Evolutionary conservation across 257 asterid species (phyloP).

Genomic region (Echites panduratus): DNA sequence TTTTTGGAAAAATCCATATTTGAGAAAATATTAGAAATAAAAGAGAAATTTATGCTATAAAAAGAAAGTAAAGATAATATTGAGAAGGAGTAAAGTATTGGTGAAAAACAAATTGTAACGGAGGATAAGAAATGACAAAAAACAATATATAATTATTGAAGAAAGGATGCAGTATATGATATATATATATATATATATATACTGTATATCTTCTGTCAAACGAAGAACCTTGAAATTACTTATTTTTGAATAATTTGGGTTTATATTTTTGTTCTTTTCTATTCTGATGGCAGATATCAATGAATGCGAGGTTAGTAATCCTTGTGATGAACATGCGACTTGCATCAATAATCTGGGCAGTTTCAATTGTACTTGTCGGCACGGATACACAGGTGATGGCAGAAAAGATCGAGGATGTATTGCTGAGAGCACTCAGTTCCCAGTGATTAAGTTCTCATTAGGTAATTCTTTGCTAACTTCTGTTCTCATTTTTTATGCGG

Average conservation of each 20-base stretch:
- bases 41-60: too few relatives aligned
- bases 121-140: too few relatives aligned
- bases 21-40: too few relatives aligned
- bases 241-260: background rate
- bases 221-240: too few relatives aligned
- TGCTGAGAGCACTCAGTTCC: conserved; percentile 31
- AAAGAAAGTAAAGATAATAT: too few relatives aligned
- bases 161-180: too few relatives aligned
- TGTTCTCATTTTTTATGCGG: background rate
- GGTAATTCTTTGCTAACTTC: conserved; percentile 26
- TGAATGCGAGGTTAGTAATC: conserved; percentile 38
- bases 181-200: too few relatives aligned
- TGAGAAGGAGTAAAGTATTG: too few relatives aligned
- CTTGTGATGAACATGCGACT: conserved; percentile 34
- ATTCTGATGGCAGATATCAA: conserved; percentile 30
- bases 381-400: conserved; percentile 46
- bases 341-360: conserved; percentile 38
- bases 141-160: too few relatives aligned
- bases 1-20: too few relatives aligned
- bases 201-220: too few relatives aligned
- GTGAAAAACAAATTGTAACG: too few relatives aligned
- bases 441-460: conserved; percentile 40
- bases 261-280: background rate
- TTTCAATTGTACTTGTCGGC: conserved; percentile 37
- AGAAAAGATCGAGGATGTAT: conserved; percentile 35